A percentile compares a stretch with the other conserved stretches of the same genome.
Conservation (phyloP, 164 flowering plant species). For the Magnolia changhungtana region DNA sequence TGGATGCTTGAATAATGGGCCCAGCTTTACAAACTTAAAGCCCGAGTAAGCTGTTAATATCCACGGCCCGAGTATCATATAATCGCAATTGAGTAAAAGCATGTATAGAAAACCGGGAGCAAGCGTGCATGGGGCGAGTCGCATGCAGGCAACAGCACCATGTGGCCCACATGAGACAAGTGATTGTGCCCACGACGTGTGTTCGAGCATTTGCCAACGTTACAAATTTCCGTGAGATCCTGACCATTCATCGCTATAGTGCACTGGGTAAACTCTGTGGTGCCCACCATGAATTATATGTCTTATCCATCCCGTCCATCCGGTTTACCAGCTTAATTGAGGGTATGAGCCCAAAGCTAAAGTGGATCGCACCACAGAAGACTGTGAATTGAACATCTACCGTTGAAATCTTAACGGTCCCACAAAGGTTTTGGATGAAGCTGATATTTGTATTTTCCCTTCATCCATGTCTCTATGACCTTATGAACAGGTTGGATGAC, state of each 20-base stretch:
- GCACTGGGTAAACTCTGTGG: too few relatives aligned
- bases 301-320: too few relatives aligned
- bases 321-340: too few relatives aligned
- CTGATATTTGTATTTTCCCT: too few relatives aligned
- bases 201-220: neutral
- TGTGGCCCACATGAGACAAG: neutral
- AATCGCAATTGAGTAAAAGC: neutral
- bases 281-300: too few relatives aligned
- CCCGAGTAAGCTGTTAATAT: neutral
- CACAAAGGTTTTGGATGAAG: too few relatives aligned
- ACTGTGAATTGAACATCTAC: too few relatives aligned
- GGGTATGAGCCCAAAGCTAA: too few relatives aligned
- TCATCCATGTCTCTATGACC: too few relatives aligned
- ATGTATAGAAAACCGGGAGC: neutral
- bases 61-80: neutral
- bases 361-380: too few relatives aligned
- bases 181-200: neutral
- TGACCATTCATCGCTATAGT: neutral
- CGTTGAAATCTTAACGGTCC: too few relatives aligned
- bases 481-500: too few relatives aligned
- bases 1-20: neutral
- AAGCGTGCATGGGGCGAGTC: neutral
- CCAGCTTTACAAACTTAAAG: neutral
- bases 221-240: neutral
- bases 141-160: neutral